Evolutionary conservation across 2,329 filamentous ascomycete genomes (phyloP).

Genomic region (Aureobasidium sp.): DNA sequence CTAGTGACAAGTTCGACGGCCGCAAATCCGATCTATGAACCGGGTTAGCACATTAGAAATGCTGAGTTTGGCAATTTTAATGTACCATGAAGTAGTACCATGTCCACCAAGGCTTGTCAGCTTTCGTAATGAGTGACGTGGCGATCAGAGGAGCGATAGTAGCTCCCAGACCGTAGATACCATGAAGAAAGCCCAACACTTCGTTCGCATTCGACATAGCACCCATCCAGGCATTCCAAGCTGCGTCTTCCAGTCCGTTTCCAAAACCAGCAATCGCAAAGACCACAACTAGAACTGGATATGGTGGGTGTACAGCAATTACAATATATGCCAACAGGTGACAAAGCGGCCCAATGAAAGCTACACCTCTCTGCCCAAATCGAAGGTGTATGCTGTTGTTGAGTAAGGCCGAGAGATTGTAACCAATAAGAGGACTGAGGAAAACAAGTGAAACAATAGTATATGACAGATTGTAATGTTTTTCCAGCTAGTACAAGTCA

Average conservation of each 20-base stretch:
- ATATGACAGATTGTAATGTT: conserved; percentile 55
- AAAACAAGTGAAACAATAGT: conserved; percentile 59
- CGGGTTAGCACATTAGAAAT: background rate
- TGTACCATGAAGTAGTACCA: conserved; percentile 70
- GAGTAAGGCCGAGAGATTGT: conserved; percentile 52
- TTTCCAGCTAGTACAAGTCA: conserved; percentile 41
- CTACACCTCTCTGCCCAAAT: conserved; percentile 63
- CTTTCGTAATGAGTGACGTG: conserved; percentile 62
- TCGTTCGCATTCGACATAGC: conserved; percentile 68
- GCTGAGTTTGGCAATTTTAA: background rate
- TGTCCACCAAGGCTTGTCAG: conserved; percentile 55
- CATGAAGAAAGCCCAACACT: conserved; percentile 64
- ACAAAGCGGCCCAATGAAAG: conserved; percentile 53
- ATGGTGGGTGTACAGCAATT: conserved; percentile 60
- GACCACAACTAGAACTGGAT: conserved; percentile 55
- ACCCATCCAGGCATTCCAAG: conserved; percentile 56
- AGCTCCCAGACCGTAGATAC: conserved; percentile 63
- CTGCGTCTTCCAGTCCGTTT: conserved; percentile 59
- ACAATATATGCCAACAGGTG: conserved; percentile 59
- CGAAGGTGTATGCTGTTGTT: conserved; percentile 58
- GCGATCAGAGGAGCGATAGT: conserved; percentile 62
- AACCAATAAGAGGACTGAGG: conserved; percentile 57
- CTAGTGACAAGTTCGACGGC: conserved; percentile 48
- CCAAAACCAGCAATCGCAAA: conserved; percentile 62
- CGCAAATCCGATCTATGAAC: conserved; percentile 42